These are phyloP conservation scores for Dichotomocladium elegans DNA, from an alignment of 371 early-diverging fungal genomes.

Conservation along the genomic window DNA sequence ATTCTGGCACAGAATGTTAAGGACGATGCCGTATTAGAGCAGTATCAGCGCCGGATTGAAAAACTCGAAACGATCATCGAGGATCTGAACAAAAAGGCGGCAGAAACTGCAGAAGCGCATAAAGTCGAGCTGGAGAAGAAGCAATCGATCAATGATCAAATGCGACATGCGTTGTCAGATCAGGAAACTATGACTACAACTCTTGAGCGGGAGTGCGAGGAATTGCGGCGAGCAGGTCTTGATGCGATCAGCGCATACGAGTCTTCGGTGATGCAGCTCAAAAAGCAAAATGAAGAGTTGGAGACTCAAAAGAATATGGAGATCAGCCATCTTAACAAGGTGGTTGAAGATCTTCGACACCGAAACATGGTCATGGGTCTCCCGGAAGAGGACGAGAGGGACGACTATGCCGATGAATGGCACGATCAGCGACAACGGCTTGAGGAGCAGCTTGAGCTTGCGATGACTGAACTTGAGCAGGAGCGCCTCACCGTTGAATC, in stretches of 20 bases:
- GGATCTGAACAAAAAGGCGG: slow-evolving; percentile 13
- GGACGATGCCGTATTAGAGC: slow-evolving; percentile 8
- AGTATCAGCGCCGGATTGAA: slow-evolving; percentile 14
- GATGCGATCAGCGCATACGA: slow-evolving; percentile 36
- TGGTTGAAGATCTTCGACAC: slow-evolving; percentile 25
- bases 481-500: slow-evolving; percentile 15
- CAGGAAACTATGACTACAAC: slow-evolving; percentile 23
- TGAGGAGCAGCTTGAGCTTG: slow-evolving; percentile 36
- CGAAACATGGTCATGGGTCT: slow-evolving; percentile 5
- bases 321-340: slow-evolving; percentile 7
- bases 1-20: slow-evolving; percentile 7
- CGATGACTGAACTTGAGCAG: slow-evolving; percentile 28
- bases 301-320: slow-evolving; percentile 5
- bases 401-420: slow-evolving; percentile 15
- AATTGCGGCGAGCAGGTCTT: slow-evolving; percentile 25
- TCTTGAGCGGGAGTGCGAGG: slow-evolving; percentile 38
- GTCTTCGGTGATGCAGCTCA: slow-evolving; percentile 16
- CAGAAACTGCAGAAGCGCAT: slow-evolving; percentile 6
- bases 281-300: slow-evolving; percentile 3
- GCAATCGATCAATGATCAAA: slow-evolving; percentile 5
- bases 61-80: slow-evolving; percentile 14
- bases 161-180: slow-evolving; percentile 15
- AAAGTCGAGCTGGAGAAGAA: slow-evolving; percentile 2
- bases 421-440: slow-evolving; percentile 33
- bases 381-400: slow-evolving; percentile 10